Conservation (phyloP, 306 rosid genomes). For the Prunus armeniaca region DNA sequence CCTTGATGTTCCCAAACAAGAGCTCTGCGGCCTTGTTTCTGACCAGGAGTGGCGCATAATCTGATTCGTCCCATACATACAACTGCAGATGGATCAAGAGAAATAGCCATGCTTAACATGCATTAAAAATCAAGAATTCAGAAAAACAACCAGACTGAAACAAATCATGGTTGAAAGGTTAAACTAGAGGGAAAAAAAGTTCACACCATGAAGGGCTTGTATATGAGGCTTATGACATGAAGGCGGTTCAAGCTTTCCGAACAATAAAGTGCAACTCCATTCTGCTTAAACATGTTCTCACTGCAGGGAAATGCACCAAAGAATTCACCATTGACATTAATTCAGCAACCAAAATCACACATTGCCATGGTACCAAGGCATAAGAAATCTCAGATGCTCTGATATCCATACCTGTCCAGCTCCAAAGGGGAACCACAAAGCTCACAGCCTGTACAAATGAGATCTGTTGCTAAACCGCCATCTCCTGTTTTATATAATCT, state of each 20-base stretch:
- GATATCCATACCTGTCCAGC: slow-evolving; percentile 37
- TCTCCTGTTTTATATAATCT: slow-evolving; percentile 42
- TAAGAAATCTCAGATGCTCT: not conserved
- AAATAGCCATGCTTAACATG: slow-evolving; percentile 5
- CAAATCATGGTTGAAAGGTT: not conserved
- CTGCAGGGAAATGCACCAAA: slow-evolving; percentile 21
- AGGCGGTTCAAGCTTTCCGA: slow-evolving; percentile 54
- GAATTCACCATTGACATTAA: slow-evolving; percentile 14
- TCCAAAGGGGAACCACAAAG: slow-evolving; percentile 71
- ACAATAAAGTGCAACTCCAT: slow-evolving; percentile 49
- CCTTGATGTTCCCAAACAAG: slow-evolving; percentile 79
- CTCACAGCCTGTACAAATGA: slow-evolving; percentile 79
- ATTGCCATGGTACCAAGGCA: slow-evolving; percentile 8
- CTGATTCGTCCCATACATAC: slow-evolving; percentile 75
- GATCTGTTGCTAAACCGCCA: slow-evolving; percentile 47
- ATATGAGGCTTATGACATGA: slow-evolving; percentile 58
- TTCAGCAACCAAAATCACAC: not conserved
- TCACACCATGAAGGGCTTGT: slow-evolving; percentile 81
- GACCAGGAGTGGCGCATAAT: slow-evolving; percentile 58
- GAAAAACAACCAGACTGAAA: not conserved
- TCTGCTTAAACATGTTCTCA: slow-evolving; percentile 34
- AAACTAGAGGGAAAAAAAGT: slow-evolving; percentile 14
- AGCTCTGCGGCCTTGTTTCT: slow-evolving; percentile 73
- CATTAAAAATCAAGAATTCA: not conserved
- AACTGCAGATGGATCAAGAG: slow-evolving; percentile 43